Conservation (phyloP, 192 early-diverging fungal genomes). For the Entomortierella lignicola region DNA sequence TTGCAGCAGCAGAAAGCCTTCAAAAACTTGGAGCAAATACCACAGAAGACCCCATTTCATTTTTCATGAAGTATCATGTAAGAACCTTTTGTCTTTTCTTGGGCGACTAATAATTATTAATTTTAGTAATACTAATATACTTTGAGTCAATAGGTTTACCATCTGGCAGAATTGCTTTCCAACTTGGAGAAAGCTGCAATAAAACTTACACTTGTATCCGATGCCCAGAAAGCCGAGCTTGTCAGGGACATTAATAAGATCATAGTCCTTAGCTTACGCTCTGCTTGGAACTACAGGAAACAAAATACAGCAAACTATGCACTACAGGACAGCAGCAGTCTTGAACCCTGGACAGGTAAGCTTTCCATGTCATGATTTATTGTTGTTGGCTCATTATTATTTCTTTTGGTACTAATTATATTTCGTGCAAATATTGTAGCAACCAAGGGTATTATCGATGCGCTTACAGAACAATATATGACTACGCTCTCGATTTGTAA, state of each 20-base stretch:
- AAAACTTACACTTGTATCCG: conserved; percentile 5
- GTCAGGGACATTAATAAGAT: conserved; percentile 37
- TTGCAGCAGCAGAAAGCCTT: conserved; percentile 19
- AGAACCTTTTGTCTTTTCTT: not conserved
- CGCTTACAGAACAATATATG: conserved; percentile 25
- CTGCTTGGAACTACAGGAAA: conserved; percentile 46
- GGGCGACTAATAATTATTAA: not conserved
- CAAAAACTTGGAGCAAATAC: conserved; percentile 6
- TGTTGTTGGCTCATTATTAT: not conserved
- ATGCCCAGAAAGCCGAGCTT: conserved; percentile 13
- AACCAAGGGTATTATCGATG: conserved; percentile 26
- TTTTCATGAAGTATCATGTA: conserved; percentile 47
- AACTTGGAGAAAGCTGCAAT: conserved; percentile 8
- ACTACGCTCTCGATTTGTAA: conserved; percentile 12
- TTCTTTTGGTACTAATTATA: no score
- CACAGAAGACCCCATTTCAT: conserved; percentile 27
- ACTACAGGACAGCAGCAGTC: conserved; percentile 12
- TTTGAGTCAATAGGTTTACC: conserved; percentile 14
- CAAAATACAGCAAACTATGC: conserved; percentile 30
- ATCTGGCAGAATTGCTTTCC: conserved; percentile 15
- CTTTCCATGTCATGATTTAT: not conserved
- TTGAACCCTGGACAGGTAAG: conserved; percentile 52
- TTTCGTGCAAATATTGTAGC: not conserved
- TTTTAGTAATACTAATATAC: not conserved
- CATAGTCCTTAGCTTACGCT: conserved; percentile 29